Evolutionary conservation across 139 green algal genomes (phyloP).

Genomic region (Diplosphaera chodatii): DNA sequence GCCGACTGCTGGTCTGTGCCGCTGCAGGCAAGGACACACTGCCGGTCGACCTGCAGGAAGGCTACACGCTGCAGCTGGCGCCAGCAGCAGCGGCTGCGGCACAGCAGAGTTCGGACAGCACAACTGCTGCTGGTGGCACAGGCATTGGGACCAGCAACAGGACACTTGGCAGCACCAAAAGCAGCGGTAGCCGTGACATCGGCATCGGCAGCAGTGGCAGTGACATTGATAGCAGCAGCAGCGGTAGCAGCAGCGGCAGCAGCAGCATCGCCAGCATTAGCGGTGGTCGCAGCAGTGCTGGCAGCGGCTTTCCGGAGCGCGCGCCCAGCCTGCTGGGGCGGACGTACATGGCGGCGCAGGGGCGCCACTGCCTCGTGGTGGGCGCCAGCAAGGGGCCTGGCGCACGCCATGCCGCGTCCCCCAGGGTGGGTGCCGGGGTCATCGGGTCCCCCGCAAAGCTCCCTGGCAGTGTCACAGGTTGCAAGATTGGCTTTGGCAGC

Average conservation of each 20-base stretch:
- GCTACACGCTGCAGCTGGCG: constrained; percentile 53
- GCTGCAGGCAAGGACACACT: constrained; percentile 9
- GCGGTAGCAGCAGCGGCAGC: not conserved
- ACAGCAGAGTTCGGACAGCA: too few relatives aligned
- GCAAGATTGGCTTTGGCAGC: too few relatives aligned
- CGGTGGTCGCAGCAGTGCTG: not conserved
- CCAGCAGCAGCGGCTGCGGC: not conserved
- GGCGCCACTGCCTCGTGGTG: constrained; percentile 36
- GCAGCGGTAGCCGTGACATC: not conserved
- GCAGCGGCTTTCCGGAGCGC: not conserved
- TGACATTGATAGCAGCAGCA: not conserved
- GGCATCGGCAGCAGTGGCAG: not conserved
- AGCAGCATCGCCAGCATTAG: too few relatives aligned
- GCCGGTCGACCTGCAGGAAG: constrained; percentile 52
- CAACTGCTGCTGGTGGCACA: too few relatives aligned
- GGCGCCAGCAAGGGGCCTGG: constrained; percentile 64
- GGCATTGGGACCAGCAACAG: too few relatives aligned
- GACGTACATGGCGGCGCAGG: constrained; percentile 63
- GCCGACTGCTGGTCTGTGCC: too few relatives aligned
- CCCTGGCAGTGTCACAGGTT: too few relatives aligned
- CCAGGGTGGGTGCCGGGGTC: not conserved
- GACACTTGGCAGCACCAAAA: not conserved
- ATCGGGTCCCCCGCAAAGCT: too few relatives aligned
- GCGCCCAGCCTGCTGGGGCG: constrained; percentile 65
- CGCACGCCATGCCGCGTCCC: not conserved